Evolutionary conservation across 2,329 filamentous ascomycete genomes (phyloP).

Genomic region (Fulvia fulva): DNA sequence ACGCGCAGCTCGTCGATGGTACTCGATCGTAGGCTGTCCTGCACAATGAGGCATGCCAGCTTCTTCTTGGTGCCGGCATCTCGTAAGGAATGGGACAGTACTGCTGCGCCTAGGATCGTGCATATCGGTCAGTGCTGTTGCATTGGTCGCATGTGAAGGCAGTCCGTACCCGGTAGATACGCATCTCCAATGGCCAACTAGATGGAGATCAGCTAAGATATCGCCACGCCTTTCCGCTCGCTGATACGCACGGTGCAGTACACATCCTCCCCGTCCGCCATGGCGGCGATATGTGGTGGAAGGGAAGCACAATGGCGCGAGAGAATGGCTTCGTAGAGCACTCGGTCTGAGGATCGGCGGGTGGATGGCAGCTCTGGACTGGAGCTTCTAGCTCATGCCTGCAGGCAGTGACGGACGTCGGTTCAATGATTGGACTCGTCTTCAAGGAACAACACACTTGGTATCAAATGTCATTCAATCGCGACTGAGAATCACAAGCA

Average conservation of each 20-base stretch:
- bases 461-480: no score
- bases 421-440: no score
- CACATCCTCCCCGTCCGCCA: conserved; percentile 50
- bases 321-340: neutral
- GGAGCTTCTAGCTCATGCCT: no score
- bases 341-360: neutral
- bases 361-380: no score
- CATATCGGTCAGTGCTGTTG: conserved; percentile 16
- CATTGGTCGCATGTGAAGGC: conserved; percentile 25
- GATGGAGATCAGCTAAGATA: neutral
- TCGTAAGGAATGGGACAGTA: conserved; percentile 88
- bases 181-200: conserved; percentile 89
- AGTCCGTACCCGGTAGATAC: conserved; percentile 74
- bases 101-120: conserved; percentile 67
- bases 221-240: neutral
- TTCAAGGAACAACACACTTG: no score
- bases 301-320: neutral
- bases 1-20: conserved; percentile 78
- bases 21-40: conserved; percentile 70
- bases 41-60: conserved; percentile 77
- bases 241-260: conserved; percentile 58
- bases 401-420: no score
- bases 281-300: neutral
- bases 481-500: no score
- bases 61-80: conserved; percentile 85